phyloP scores from a whole-genome alignment of 441 rosid genomes.

The Sinapis alba region DNA sequence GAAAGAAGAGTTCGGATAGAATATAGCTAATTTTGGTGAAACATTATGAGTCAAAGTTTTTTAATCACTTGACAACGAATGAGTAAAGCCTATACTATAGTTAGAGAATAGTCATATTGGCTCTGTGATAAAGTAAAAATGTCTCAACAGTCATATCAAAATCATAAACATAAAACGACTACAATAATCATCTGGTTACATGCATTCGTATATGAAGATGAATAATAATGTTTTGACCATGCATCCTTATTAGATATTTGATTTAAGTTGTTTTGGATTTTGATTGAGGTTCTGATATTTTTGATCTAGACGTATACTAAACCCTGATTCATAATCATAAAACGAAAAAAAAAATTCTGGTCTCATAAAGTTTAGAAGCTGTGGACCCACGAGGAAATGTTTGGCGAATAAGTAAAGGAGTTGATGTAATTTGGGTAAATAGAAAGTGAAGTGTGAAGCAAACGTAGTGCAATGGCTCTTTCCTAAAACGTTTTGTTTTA shows the following conservation, averaged over 20 bases:
- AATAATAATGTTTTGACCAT: neutral
- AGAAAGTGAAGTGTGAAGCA: slow-evolving; percentile 29
- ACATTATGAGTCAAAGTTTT: slow-evolving; percentile 18
- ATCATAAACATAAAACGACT: neutral
- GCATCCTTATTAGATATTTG: neutral
- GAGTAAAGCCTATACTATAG: neutral
- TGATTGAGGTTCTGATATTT: slow-evolving; percentile 3
- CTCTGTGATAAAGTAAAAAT: neutral
- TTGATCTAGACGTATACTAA: slow-evolving; percentile 19
- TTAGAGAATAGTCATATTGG: neutral
- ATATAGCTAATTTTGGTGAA: slow-evolving; percentile 17
- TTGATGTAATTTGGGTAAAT: slow-evolving; percentile 20
- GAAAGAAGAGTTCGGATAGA: slow-evolving; percentile 10
- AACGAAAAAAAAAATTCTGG: neutral
- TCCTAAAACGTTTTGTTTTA: slow-evolving; percentile 15
- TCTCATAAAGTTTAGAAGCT: slow-evolving; percentile 28
- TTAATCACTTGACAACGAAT: slow-evolving; percentile 1
- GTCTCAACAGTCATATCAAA: neutral
- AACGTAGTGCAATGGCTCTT: slow-evolving; percentile 31
- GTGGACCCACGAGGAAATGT: slow-evolving; percentile 32
- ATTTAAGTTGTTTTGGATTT: slow-evolving; percentile 7
- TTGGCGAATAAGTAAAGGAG: slow-evolving; percentile 29
- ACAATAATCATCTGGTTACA: neutral
- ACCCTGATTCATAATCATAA: neutral
- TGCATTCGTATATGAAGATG: neutral